Evolutionary conservation across 192 early-diverging fungal genomes (phyloP).

Genomic region (Lobulomyces angularis): DNA sequence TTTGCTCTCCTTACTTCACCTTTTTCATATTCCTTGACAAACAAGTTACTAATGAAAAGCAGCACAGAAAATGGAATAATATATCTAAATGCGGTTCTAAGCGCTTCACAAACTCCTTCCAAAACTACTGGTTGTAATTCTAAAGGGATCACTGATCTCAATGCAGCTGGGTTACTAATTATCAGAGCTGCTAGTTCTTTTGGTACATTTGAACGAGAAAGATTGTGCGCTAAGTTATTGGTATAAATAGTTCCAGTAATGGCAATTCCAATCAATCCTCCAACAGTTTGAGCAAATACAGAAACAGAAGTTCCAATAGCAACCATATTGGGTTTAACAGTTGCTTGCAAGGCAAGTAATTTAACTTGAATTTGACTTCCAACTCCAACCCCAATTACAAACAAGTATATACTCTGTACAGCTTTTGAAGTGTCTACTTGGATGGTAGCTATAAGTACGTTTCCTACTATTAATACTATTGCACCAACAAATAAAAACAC

Average conservation of each 20-base stretch:
- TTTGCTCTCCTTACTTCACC: no score
- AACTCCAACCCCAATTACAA: constrained; percentile 62
- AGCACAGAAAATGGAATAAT: constrained; percentile 19
- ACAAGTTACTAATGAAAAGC: constrained; percentile 21
- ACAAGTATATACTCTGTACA: constrained; percentile 44
- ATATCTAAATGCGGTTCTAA: constrained; percentile 9
- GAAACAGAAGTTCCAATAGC: constrained; percentile 60
- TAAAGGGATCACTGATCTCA: constrained; percentile 1
- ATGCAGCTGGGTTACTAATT: constrained; percentile 1
- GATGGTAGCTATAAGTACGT: constrained; percentile 51
- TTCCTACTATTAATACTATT: constrained; percentile 45
- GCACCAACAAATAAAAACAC: constrained; percentile 52
- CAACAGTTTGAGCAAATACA: constrained; percentile 53
- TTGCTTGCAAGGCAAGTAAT: constrained; percentile 60
- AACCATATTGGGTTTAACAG: constrained; percentile 49
- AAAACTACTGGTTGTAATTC: constrained; percentile 1
- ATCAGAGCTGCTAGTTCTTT: constrained; percentile 1
- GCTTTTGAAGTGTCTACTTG: constrained; percentile 31
- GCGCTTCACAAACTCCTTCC: constrained; percentile 15
- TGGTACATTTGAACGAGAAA: constrained; percentile 13
- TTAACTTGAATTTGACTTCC: constrained; percentile 64
- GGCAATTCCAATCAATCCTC: constrained; percentile 50
- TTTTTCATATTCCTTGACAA: constrained; percentile 30
- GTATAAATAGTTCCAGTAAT: constrained; percentile 57
- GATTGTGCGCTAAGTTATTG: constrained; percentile 40